Conservation (phyloP, 2,329 filamentous ascomycete species). For the Aspergillus vadensis region DNA sequence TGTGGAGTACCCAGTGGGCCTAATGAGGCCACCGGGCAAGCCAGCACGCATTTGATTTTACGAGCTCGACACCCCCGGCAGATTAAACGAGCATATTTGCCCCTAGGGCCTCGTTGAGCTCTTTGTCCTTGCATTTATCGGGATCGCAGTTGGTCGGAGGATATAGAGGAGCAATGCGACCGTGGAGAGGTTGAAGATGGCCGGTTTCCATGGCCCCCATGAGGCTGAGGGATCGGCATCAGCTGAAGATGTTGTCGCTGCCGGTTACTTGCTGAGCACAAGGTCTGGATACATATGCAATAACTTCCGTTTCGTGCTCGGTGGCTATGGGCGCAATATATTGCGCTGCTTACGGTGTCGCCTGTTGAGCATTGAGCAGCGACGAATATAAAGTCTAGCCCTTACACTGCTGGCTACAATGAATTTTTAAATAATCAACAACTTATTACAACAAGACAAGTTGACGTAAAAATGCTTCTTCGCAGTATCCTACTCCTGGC, state of each 20-base stretch:
- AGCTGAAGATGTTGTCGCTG: too few relatives aligned
- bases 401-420: neutral
- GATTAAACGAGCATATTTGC: slow-evolving; percentile 21
- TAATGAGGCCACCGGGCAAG: neutral
- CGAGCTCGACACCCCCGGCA: slow-evolving; percentile 22
- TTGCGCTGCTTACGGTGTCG: neutral
- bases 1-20: slow-evolving; percentile 13
- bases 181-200: neutral
- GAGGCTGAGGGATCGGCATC: neutral
- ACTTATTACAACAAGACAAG: neutral
- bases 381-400: neutral
- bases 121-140: neutral
- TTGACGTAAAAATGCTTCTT: neutral
- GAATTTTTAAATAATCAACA: too few relatives aligned
- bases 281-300: too few relatives aligned
- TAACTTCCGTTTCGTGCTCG: neutral
- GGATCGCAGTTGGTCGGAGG: too few relatives aligned
- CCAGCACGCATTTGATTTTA: slow-evolving; percentile 25
- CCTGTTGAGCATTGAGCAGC: neutral
- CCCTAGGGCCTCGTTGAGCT: neutral
- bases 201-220: neutral
- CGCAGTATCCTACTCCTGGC: slow-evolving; percentile 2
- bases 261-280: too few relatives aligned
- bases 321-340: neutral
- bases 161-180: neutral